phyloP scores from a whole-genome alignment of 345 rosid genomes.

The Eucalyptus cloeziana region DNA sequence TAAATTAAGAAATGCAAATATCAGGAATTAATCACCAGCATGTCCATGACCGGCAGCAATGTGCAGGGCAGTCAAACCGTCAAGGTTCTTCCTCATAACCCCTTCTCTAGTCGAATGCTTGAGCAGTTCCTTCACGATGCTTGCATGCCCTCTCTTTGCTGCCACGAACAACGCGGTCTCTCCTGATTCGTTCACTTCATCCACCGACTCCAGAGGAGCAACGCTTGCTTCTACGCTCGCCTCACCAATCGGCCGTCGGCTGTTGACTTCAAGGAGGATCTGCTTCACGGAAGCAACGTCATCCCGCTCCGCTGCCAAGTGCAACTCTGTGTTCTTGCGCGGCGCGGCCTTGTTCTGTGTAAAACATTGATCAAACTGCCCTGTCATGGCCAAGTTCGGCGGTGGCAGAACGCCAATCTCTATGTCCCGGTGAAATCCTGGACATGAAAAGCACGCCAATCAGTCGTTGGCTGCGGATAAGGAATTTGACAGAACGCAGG shows the following conservation, averaged over 20 bases:
- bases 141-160: slow-evolving; percentile 86
- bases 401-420: neutral
- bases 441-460: neutral
- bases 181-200: slow-evolving; percentile 89
- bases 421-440: neutral
- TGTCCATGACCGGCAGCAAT: slow-evolving; percentile 84
- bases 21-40: slow-evolving; percentile 40
- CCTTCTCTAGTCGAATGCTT: slow-evolving; percentile 75
- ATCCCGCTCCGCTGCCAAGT: slow-evolving; percentile 79
- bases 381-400: slow-evolving; percentile 29
- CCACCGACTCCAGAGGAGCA: slow-evolving; percentile 35
- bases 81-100: slow-evolving; percentile 61
- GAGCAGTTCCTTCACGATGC: slow-evolving; percentile 75
- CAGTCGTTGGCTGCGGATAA: neutral
- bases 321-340: slow-evolving; percentile 83
- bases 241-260: slow-evolving; percentile 59
- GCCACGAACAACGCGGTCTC: slow-evolving; percentile 88
- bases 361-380: slow-evolving; percentile 87
- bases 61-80: slow-evolving; percentile 80
- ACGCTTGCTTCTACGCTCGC: slow-evolving; percentile 83
- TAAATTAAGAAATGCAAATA: neutral
- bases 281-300: slow-evolving; percentile 61
- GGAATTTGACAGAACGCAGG: neutral
- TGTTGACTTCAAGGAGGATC: slow-evolving; percentile 65
- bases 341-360: slow-evolving; percentile 87